Conservation (phyloP, 1,284 basidiomycete genomes). For the Golubevia pallescens region DNA sequence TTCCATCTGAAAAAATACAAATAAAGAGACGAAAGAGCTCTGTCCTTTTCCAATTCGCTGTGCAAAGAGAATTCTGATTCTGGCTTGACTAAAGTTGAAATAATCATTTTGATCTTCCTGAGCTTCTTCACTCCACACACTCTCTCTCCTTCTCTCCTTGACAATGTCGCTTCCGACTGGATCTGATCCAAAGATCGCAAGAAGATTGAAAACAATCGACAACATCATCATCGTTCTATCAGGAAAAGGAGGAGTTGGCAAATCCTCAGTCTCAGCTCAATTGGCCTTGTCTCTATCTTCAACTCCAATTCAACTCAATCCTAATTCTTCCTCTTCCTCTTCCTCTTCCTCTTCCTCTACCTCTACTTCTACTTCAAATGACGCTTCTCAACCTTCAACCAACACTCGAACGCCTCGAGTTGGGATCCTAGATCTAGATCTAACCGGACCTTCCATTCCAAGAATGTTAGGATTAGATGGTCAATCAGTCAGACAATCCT, state of each 20-base stretch:
- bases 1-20: no score
- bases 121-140: no score
- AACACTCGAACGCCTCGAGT: conserved; percentile 66
- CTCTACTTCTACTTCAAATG: no score
- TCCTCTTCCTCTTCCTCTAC: background rate
- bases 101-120: no score
- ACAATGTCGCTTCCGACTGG: conserved; percentile 5
- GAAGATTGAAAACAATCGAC: no score
- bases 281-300: conserved; percentile 77
- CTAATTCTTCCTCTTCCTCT: background rate
- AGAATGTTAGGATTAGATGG: conserved; percentile 95
- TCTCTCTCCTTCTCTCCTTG: no score
- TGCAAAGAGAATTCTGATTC: no score
- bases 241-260: conserved; percentile 97
- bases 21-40: no score
- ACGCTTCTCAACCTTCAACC: no score
- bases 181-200: conserved; percentile 48
- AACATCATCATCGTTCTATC: conserved; percentile 92
- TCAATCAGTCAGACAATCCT: conserved; percentile 76
- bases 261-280: conserved; percentile 92
- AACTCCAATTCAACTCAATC: conserved; percentile 7
- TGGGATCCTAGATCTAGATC: conserved; percentile 91
- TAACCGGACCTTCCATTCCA: conserved; percentile 95
- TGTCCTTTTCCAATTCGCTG: no score
- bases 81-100: no score